A percentile compares a stretch with the other conserved stretches of the same genome.
phyloP scores from a whole-genome alignment of 1,284 basidiomycete species.

The Malassezia arunalokei region DNA sequence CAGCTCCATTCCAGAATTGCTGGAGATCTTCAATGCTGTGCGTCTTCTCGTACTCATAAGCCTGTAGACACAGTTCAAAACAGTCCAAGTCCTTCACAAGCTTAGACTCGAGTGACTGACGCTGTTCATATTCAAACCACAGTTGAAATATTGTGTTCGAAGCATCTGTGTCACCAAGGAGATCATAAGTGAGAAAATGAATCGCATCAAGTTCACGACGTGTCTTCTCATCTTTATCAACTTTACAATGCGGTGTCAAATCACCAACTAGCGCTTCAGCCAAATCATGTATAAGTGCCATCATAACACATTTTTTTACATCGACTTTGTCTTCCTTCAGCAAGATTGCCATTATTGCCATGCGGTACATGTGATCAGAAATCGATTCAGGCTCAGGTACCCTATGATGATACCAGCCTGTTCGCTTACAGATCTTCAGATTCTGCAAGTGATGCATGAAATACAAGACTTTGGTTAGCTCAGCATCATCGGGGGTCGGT shows the following conservation, averaged over 20 bases:
- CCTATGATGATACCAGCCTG: conserved; percentile 43
- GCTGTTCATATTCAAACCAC: conserved; percentile 88
- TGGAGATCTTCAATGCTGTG: conserved; percentile 36
- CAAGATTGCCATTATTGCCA: conserved; percentile 82
- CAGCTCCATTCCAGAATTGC: conserved; percentile 30
- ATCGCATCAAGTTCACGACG: conserved; percentile 77
- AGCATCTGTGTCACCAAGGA: conserved; percentile 70
- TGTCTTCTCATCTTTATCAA: conserved; percentile 67
- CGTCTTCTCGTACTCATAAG: conserved; percentile 49
- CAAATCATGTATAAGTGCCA: conserved; percentile 83
- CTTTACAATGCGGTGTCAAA: conserved; percentile 77
- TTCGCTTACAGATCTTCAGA: conserved; percentile 41
- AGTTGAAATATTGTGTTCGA: conserved; percentile 64
- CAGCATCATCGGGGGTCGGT: conserved; percentile 4
- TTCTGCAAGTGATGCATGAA: conserved; percentile 40
- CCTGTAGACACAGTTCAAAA: conserved; percentile 72
- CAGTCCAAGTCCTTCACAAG: conserved; percentile 94
- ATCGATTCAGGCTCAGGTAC: conserved; percentile 55
- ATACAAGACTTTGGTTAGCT: conserved; percentile 25
- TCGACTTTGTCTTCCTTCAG: conserved; percentile 53
- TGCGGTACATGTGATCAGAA: conserved; percentile 93
- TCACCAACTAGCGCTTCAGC: conserved; percentile 96
- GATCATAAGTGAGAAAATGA: conserved; percentile 59
- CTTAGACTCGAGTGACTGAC: conserved; percentile 65
- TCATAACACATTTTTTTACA: conserved; percentile 65